These are phyloP conservation scores for Syzygium malaccense DNA, from an alignment of 441 rosid genomes.

Conservation along the genomic window DNA sequence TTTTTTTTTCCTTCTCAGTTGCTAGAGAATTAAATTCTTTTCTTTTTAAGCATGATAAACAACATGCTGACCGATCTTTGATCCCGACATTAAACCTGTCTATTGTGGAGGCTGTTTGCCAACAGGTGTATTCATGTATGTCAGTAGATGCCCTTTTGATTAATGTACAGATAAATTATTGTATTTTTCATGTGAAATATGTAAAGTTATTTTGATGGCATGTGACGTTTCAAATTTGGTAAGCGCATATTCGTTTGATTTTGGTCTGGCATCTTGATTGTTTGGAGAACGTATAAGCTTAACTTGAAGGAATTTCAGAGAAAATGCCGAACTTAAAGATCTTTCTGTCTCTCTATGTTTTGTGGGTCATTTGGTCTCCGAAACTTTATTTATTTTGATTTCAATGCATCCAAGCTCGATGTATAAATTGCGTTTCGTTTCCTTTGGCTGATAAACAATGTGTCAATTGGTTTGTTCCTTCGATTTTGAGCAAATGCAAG, in stretches of 20 bases:
- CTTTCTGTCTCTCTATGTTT: neutral
- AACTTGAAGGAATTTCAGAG: neutral
- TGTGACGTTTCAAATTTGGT: neutral
- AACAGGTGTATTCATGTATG: neutral
- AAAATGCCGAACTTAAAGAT: neutral
- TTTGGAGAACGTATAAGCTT: neutral
- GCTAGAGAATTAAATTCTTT: neutral
- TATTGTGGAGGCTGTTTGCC: neutral
- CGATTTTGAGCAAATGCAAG: neutral
- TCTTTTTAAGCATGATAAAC: neutral
- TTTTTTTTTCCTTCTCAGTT: neutral
- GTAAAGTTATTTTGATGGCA: neutral
- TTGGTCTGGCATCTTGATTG: neutral
- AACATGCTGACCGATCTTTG: neutral
- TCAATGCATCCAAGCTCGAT: neutral
- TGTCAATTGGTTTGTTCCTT: neutral
- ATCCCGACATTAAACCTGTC: neutral
- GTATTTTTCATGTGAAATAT: neutral
- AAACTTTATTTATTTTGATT: neutral
- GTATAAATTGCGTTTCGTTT: neutral
- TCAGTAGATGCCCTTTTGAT: neutral
- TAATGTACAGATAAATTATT: neutral
- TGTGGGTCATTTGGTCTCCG: neutral
- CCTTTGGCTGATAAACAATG: neutral
- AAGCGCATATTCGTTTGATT: neutral